Percentiles rank a stretch among this genome's conserved stretches.
Evolutionary conservation across 768 basidiomycete genomes (phyloP).

Genomic region (Suillus tomentosus): DNA sequence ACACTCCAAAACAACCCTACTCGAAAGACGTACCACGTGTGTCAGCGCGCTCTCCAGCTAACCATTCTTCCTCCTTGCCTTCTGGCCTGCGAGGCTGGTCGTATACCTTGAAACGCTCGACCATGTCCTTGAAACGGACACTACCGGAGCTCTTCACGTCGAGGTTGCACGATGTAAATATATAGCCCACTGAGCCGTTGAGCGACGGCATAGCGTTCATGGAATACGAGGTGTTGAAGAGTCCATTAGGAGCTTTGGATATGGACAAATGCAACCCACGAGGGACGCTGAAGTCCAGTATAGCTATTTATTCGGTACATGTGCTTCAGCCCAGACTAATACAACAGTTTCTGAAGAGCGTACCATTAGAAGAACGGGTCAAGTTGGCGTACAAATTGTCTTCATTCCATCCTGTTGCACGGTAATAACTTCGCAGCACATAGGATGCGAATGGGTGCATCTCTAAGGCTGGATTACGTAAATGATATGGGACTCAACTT

Average conservation of each 20-base stretch:
- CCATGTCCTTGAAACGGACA: constrained; percentile 84
- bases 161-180: constrained; percentile 87
- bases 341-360: constrained; percentile 19
- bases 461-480: background rate
- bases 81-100: constrained; percentile 81
- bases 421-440: constrained; percentile 87
- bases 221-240: constrained; percentile 89
- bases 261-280: constrained; percentile 75
- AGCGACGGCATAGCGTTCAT: constrained; percentile 93
- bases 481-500: background rate
- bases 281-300: constrained; percentile 91
- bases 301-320: constrained; percentile 49
- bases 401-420: constrained; percentile 95
- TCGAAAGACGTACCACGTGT: constrained; percentile 57
- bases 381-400: constrained; percentile 92
- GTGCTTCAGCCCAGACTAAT: constrained; percentile 11
- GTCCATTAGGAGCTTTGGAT: constrained; percentile 85
- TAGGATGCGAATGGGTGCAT: constrained; percentile 91
- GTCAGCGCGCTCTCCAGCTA: constrained; percentile 77
- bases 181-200: constrained; percentile 91
- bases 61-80: constrained; percentile 77
- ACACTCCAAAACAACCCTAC: constrained; percentile 15
- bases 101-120: constrained; percentile 85
- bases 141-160: constrained; percentile 67
- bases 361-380: constrained; percentile 87